A percentile compares a stretch with the other conserved stretches of the same genome.
Evolutionary conservation across 2,329 filamentous ascomycete genomes (phyloP).

Genomic region (Beauveria brongniartii): DNA sequence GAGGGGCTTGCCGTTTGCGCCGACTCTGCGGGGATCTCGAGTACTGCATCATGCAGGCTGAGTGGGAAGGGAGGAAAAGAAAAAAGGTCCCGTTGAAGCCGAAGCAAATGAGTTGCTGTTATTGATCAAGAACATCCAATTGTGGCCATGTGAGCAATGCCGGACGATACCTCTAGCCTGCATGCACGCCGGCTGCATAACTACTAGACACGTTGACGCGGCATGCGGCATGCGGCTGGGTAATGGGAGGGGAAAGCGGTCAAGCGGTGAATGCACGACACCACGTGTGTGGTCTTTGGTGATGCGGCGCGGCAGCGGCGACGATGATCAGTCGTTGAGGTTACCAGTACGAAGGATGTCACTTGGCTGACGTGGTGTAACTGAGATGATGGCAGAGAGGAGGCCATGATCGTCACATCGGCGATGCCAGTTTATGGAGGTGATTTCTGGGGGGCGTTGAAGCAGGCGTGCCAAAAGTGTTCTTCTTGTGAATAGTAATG

Average conservation of each 20-base stretch:
- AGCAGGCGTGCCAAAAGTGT: too few relatives aligned
- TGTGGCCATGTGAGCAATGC: neutral
- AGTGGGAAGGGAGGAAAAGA: neutral
- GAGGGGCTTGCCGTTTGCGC: neutral
- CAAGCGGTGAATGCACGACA: constrained; percentile 1
- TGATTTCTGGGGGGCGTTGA: too few relatives aligned
- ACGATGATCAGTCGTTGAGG: neutral
- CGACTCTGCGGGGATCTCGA: too few relatives aligned
- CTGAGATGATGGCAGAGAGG: too few relatives aligned
- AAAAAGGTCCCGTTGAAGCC: neutral
- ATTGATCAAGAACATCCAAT: neutral
- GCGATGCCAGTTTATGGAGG: too few relatives aligned
- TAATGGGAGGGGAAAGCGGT: neutral
- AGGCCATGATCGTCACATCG: too few relatives aligned
- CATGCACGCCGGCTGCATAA: neutral
- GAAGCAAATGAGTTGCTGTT: neutral
- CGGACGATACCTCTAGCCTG: neutral
- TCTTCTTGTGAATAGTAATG: too few relatives aligned
- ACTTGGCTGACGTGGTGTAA: too few relatives aligned
- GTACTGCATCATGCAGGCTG: too few relatives aligned
- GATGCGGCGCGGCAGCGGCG: neutral
- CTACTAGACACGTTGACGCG: neutral
- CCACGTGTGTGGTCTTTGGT: neutral
- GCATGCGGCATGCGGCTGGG: neutral
- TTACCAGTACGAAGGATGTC: neutral